Percentiles rank a stretch among this genome's conserved stretches.
phyloP scores from a whole-genome alignment of 2,329 filamentous ascomycete genomes.

The Mycocentrospora acerina region DNA sequence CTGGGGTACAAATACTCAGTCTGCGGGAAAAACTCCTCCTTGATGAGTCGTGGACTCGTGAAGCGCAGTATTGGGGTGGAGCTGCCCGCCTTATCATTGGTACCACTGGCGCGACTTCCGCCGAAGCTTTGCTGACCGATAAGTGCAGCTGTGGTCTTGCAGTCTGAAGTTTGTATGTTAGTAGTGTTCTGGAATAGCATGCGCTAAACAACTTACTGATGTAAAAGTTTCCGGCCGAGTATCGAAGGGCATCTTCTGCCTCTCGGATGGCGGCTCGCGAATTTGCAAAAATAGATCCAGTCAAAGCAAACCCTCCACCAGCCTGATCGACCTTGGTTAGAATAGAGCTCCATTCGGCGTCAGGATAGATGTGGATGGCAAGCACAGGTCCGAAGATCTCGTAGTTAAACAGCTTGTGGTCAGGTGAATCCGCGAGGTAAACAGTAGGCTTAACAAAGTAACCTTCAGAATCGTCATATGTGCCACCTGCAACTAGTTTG shows the following conservation, averaged over 20 bases:
- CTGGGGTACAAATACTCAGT: constrained; percentile 53
- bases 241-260: constrained; percentile 69
- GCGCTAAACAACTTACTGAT: constrained; percentile 54
- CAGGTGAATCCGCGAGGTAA: constrained; percentile 71
- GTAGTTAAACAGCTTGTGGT: constrained; percentile 71
- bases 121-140: constrained; percentile 53
- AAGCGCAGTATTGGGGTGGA: constrained; percentile 54
- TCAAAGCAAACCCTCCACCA: constrained; percentile 73
- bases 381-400: constrained; percentile 84
- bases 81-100: constrained; percentile 58
- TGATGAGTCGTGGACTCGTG: constrained; percentile 55
- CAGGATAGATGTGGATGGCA: constrained; percentile 75
- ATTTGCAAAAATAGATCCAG: constrained; percentile 70
- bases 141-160: constrained; percentile 37
- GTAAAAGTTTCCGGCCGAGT: constrained; percentile 79
- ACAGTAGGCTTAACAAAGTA: constrained; percentile 85
- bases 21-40: constrained; percentile 54
- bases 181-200: background rate
- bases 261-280: constrained; percentile 65
- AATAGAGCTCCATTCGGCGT: constrained; percentile 56
- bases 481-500: constrained; percentile 72
- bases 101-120: constrained; percentile 54
- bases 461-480: constrained; percentile 74
- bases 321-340: constrained; percentile 60
- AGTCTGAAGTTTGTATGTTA: constrained; percentile 18